Base-by-base conservation (phyloP, 2,329 filamentous ascomycete genomes). In the Rhynchosporium agropyri region DNA sequence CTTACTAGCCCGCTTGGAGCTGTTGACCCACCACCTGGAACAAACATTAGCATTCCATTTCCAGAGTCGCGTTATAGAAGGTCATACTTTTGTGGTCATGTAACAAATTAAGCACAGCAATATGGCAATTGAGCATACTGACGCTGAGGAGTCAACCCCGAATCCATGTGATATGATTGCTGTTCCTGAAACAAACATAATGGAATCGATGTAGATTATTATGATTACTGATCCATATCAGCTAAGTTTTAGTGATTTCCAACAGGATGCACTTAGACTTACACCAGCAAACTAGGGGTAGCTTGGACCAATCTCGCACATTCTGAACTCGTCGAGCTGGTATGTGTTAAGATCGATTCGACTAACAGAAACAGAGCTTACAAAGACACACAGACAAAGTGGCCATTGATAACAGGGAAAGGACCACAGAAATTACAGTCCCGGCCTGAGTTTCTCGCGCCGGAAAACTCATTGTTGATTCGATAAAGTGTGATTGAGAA, bases 101-200 rank as follows among this genome's bases (percentile, higher is more conserved):
- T 89, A 89, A 67, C 82, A 88, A 5, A 81, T 75, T 1, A 89
- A 77, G 70, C 86, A 89, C 0, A 88, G 76, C 5, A 88, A 66
- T 46, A 88, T 85, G 6, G 84, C 83, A 5, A 81, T 79, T 50
- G 84, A 80, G 70, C 86, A 89, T 4, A 84, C 77, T 1, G 72
- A 69, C 3, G 76, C 68, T 28, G 78, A 83, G 15, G 76, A 78
- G 65, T 86, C 83, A 57, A 88, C 77, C 1, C 84, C 83, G 61
- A 85, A 78, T 0, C 83, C 82, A 64, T 84, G 81, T 61, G 85
- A 80, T 8, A 88, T 70, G 7, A 88, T 76, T 2, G 81, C 80
- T 2, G 84, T 83, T 8, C 79, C 80, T 65, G 85, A 79, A 12
- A 87, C 82, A 68, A 89, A 89, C 8, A 81, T 67, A 60, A 83